Conservation (phyloP, 805 yeast species). For the Lipomyces sp. region DNA sequence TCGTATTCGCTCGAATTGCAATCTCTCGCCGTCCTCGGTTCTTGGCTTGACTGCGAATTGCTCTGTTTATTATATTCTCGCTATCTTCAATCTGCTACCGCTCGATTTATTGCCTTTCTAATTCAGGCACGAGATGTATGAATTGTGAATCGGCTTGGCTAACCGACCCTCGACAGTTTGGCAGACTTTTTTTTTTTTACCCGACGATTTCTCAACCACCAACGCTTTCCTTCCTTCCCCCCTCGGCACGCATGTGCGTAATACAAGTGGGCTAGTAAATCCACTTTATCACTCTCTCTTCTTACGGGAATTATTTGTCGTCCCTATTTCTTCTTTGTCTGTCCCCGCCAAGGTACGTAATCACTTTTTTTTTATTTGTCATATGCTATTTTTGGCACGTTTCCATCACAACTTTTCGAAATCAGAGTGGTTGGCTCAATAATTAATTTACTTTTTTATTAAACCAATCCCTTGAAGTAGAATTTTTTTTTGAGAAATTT, state of each 20-base stretch:
- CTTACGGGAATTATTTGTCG: background rate
- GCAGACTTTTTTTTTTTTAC: background rate
- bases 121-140: background rate
- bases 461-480: background rate
- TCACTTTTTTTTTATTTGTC: background rate
- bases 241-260: constrained; percentile 7
- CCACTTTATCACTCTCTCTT: background rate
- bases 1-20: background rate
- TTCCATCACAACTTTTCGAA: background rate
- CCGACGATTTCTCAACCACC: background rate
- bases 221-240: background rate
- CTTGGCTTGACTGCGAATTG: background rate
- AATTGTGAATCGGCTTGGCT: background rate
- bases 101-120: background rate
- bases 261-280: background rate
- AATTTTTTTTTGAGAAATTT: background rate
- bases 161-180: background rate
- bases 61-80: background rate
- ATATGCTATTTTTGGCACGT: background rate
- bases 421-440: background rate
- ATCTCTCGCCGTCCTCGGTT: background rate
- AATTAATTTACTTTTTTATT: background rate
- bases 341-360: constrained; percentile 1
- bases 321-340: background rate
- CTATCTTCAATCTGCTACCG: background rate